A percentile compares a stretch with the other conserved stretches of the same genome.
Evolutionary conservation across 306 rosid species (phyloP).

Genomic region (Castanospermum australe): DNA sequence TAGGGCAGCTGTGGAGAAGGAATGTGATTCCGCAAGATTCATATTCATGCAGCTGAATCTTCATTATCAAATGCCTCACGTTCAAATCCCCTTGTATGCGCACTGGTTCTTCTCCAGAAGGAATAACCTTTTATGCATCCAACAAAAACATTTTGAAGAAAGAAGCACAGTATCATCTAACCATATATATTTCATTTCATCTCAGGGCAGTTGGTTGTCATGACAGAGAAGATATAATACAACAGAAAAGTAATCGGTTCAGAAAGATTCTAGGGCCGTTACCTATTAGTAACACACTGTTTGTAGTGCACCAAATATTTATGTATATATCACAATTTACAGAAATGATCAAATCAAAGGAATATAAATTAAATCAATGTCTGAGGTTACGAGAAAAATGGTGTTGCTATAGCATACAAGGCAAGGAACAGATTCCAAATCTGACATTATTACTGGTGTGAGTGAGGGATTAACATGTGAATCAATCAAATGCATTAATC

Average conservation of each 20-base stretch:
- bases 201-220: no score
- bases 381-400: not conserved
- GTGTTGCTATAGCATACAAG: not conserved
- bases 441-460: no score
- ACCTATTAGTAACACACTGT: not conserved
- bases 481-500: not conserved
- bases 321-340: not conserved
- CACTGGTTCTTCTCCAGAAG: conserved; percentile 33
- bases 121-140: conserved; percentile 23
- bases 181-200: no score
- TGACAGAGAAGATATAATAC: not conserved
- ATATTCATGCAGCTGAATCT: conserved; percentile 34
- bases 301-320: not conserved
- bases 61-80: conserved; percentile 44
- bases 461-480: not conserved
- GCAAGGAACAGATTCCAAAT: no score
- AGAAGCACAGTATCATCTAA: not conserved
- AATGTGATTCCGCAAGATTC: conserved; percentile 45
- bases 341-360: not conserved
- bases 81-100: not conserved
- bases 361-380: not conserved
- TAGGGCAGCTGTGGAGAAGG: conserved; percentile 44
- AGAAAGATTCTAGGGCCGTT: not conserved
- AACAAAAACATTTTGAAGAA: not conserved
- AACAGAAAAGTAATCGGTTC: not conserved